phyloP scores from a whole-genome alignment of 345 rosid species.

The Citrus inodora region DNA sequence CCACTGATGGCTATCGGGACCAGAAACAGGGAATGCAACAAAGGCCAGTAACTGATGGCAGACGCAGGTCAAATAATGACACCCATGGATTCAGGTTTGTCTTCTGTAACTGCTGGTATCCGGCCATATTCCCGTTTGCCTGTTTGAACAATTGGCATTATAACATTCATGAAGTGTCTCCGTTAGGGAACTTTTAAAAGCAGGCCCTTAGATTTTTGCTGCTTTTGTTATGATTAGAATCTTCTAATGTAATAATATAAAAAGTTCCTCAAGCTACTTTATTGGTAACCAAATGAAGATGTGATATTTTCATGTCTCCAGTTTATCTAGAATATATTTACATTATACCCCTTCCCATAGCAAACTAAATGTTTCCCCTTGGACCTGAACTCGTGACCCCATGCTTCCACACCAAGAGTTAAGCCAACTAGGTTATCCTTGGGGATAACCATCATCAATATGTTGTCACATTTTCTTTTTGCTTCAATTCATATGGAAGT shows the following conservation, averaged over 20 bases:
- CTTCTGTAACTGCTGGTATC: conserved; percentile 10
- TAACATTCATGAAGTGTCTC: background rate
- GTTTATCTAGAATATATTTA: background rate
- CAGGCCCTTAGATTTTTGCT: conserved; percentile 8
- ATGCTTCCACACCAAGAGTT: too few species aligned
- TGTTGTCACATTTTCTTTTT: background rate
- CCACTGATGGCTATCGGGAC: conserved; percentile 66
- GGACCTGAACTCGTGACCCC: too few species aligned
- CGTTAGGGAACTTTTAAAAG: background rate
- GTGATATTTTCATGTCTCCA: background rate
- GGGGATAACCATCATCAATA: background rate
- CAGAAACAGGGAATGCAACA: conserved; percentile 68
- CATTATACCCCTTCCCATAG: too few species aligned
- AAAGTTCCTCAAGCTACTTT: background rate
- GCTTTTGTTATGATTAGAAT: conserved; percentile 1
- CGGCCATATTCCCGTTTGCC: background rate
- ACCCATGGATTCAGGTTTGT: conserved; percentile 73
- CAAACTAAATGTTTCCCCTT: too few species aligned
- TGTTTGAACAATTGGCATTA: conserved; percentile 11
- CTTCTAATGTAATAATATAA: background rate
- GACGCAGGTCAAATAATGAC: conserved; percentile 66
- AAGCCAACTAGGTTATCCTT: too few species aligned
- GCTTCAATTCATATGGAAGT: background rate
- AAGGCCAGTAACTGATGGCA: conserved; percentile 49
- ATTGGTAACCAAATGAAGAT: background rate